Evolutionary conservation across 1,139 yeast species (phyloP), one percentile per base, ranked within the genome.

Genomic region (Yamadazyma conglobata): DNA sequence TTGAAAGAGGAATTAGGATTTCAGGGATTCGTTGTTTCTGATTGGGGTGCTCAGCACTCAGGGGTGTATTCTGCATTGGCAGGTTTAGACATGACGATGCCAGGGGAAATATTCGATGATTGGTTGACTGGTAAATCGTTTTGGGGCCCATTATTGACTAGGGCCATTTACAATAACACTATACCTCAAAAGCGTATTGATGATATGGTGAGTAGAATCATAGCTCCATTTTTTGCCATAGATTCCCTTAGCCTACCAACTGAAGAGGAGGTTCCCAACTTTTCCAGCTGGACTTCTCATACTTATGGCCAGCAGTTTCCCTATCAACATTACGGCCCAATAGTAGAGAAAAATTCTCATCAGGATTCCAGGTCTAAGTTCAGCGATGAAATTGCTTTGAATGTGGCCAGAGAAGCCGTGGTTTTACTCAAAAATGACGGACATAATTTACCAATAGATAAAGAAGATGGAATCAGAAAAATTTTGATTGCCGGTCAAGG

Each of bases 11-110:
- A 79, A 53, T 55, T 77, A 36, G 83, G 81, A 1, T 79, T 78
- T 46, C 81, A 78, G 51, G 86, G 85, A 0, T 77, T 76, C 50
- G 79, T 79, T 5, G 69, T 77, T 34, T 69, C 80, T 19, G 85
- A 78, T 46, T 77, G 84, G 83, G 77, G 76, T 15, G 84, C 80
- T 4, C 77, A 72, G 38, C 77, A 72, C 39, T 52, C 73, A 11
- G 84, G 84, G 6, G 74, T 77, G 5, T 64, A 65, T 32, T 65
- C 80, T 1, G 77, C 75, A 1, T 53, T 74, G 17, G 70, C 82
- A 2, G 86, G 86, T 2, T 54, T 76, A 25, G 85, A 79, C 53
- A 75, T 79, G 81, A 61, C 72, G 5, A 77, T 79, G 84, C 85
- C 85, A 0, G 83, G 82, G 17, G 78, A 74, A 36, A 58, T 69